phyloP scores from a whole-genome alignment of 2,329 filamentous ascomycete species.

The Aspergillus ochraceoroseus region DNA sequence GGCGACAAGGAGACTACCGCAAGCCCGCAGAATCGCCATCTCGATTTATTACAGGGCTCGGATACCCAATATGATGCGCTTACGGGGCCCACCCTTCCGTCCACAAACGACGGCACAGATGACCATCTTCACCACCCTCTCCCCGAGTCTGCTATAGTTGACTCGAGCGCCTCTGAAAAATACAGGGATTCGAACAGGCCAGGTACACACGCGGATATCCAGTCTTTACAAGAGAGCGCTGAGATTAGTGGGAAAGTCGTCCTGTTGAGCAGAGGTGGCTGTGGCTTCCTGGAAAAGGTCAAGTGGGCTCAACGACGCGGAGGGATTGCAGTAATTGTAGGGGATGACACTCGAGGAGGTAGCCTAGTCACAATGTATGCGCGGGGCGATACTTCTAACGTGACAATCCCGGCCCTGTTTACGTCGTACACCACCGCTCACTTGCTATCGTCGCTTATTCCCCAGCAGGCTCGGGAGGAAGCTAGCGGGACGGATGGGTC shows the following conservation, averaged over 20 bases:
- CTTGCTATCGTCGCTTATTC: slow-evolving; percentile 79
- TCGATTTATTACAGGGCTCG: slow-evolving; percentile 25
- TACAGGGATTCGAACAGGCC: slow-evolving; percentile 34
- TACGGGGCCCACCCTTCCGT: slow-evolving; percentile 20
- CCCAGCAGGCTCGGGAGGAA: slow-evolving; percentile 61
- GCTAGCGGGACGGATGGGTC: slow-evolving; percentile 56
- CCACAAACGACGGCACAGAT: slow-evolving; percentile 70
- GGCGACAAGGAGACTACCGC: slow-evolving; percentile 21
- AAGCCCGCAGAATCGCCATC: slow-evolving; percentile 21
- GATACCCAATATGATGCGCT: slow-evolving; percentile 18
- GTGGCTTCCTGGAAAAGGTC: slow-evolving; percentile 93
- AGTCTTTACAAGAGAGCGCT: slow-evolving; percentile 82
- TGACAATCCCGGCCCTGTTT: slow-evolving; percentile 90
- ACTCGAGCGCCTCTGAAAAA: slow-evolving; percentile 32
- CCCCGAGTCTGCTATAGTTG: slow-evolving; percentile 40
- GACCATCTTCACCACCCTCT: slow-evolving; percentile 68
- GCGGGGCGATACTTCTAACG: slow-evolving; percentile 89
- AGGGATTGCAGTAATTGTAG: slow-evolving; percentile 83
- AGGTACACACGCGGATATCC: slow-evolving; percentile 74
- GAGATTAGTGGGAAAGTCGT: slow-evolving; percentile 94
- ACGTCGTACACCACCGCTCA: slow-evolving; percentile 93
- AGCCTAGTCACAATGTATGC: slow-evolving; percentile 96
- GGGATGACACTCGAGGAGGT: slow-evolving; percentile 84
- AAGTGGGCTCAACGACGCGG: slow-evolving; percentile 94
- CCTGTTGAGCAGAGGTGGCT: slow-evolving; percentile 83